Evolutionary conservation across 805 yeast species (phyloP), one percentile per base, ranked within the genome.

Genomic region (Pichia nakasei): DNA sequence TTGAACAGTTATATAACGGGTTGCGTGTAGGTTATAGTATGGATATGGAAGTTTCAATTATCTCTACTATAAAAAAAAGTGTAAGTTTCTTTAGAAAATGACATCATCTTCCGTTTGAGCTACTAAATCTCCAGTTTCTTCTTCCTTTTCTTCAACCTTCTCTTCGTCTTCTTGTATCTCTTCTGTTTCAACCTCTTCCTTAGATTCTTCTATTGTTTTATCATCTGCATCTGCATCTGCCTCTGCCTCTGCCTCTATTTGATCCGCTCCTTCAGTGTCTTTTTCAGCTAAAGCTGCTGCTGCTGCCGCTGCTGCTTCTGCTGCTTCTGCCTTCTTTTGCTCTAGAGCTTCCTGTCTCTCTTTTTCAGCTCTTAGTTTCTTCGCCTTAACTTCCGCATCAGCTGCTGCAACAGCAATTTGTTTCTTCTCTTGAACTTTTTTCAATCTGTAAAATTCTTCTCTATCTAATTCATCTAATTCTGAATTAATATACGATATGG

Each of bases 401-500:
- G 72, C 71, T 20, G 72, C 75, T 4, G 85, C 88, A 19, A 73
- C 75, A 43, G 85, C 91, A 46, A 78, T 74, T 66, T 87, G 95
- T 65, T 88, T 88, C 80, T 86, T 87, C 59, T 85, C 95, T 65
- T 88, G 96, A 42, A 91, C 96, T 66, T 91, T 91, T 72, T 93
- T 93, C 69, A 91, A 77, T 58, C 98, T 75, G 69, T 89, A 93
- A 61, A 91, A 91, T 67, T 91, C 98, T 68, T 91, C 98, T 75
- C 98, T 84, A 63, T 93, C 97, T 63, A 93, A 75, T 68, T 91
- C 98, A 66, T 93, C 98, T 60, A 91, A 76, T 66, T 91, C 98
- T 29, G 96, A 85, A 65, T 88, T 89, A 71, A 91, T 91, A 67
- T 91, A 78, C 42, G 73, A 64, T 58, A 91, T 91, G 24, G 98